A percentile compares a stretch with the other conserved stretches of the same genome.
phyloP scores from a whole-genome alignment of 495 filamentous ascomycete genomes.

The Cryomyces minteri region DNA sequence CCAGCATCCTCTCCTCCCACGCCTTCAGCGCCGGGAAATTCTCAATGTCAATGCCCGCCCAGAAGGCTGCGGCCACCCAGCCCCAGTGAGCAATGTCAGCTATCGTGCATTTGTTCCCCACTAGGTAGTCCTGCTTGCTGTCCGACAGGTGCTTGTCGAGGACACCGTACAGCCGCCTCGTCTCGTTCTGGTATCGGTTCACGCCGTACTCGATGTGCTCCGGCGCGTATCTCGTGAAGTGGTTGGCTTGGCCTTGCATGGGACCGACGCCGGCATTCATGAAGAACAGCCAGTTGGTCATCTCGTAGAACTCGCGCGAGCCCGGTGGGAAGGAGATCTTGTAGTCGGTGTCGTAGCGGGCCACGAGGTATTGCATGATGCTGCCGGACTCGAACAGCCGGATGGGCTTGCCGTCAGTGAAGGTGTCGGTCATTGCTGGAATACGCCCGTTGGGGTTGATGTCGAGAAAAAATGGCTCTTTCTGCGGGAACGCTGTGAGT shows the following conservation, averaged over 20 bases:
- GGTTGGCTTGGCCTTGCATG: conserved; percentile 90
- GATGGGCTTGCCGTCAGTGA: conserved; percentile 51
- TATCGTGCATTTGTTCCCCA: conserved; percentile 67
- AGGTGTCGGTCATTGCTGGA: conserved; percentile 68
- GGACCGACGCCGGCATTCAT: conserved; percentile 63
- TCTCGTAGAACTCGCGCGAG: conserved; percentile 57
- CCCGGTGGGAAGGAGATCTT: conserved; percentile 69
- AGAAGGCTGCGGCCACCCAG: conserved; percentile 27
- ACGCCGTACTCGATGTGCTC: conserved; percentile 77
- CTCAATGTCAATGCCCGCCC: conserved; percentile 55
- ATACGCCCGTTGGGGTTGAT: conserved; percentile 95
- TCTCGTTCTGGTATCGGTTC: conserved; percentile 67
- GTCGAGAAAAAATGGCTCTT: conserved; percentile 69
- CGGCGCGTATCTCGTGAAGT: conserved; percentile 75
- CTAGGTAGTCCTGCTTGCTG: conserved; percentile 36
- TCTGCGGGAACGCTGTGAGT: conserved; percentile 28
- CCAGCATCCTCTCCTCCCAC: conserved; percentile 47
- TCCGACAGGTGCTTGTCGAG: conserved; percentile 53
- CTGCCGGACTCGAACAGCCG: conserved; percentile 67
- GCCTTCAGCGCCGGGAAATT: conserved; percentile 54
- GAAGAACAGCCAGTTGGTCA: conserved; percentile 58
- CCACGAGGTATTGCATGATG: conserved; percentile 74
- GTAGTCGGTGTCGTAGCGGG: conserved; percentile 63
- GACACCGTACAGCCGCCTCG: conserved; percentile 60
- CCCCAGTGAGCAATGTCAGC: conserved; percentile 64